phyloP scores from a whole-genome alignment of 2,329 filamentous ascomycete species.

The Penicillium brasilianum region DNA sequence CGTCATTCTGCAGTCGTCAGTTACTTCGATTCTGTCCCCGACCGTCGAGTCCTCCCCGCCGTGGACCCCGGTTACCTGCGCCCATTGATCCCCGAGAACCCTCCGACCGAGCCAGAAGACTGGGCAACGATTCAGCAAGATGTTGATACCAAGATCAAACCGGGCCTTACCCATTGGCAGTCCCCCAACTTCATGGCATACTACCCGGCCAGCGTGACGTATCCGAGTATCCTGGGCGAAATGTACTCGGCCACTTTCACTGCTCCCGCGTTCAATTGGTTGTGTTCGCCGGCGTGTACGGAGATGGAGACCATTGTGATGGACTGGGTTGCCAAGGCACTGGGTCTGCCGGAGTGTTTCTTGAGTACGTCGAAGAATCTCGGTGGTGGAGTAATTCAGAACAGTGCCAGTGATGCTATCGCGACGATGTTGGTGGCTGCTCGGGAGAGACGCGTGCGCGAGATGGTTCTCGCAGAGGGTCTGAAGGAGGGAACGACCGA shows the following conservation, averaged over 20 bases:
- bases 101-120: slow-evolving; percentile 68
- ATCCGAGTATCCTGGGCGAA: slow-evolving; percentile 84
- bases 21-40: slow-evolving; percentile 78
- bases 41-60: slow-evolving; percentile 73
- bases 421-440: slow-evolving; percentile 87
- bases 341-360: slow-evolving; percentile 75
- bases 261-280: slow-evolving; percentile 94
- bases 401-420: slow-evolving; percentile 85
- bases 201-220: slow-evolving; percentile 82
- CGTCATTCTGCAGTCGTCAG: slow-evolving; percentile 65
- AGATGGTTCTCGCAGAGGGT: slow-evolving; percentile 59
- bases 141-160: slow-evolving; percentile 83
- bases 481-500: slow-evolving; percentile 56
- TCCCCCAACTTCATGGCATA: slow-evolving; percentile 95
- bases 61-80: slow-evolving; percentile 86
- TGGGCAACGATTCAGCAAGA: slow-evolving; percentile 84
- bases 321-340: slow-evolving; percentile 83
- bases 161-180: slow-evolving; percentile 93
- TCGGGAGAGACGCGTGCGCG: slow-evolving; percentile 74
- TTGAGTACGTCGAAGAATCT: slow-evolving; percentile 67
- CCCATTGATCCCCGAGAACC: slow-evolving; percentile 73
- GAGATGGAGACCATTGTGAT: slow-evolving; percentile 92
- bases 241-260: slow-evolving; percentile 90
- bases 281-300: slow-evolving; percentile 88
- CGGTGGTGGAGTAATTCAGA: slow-evolving; percentile 93